Evolutionary conservation across 116 monocot genomes (phyloP), one percentile per base, ranked within the genome.

Genomic region (Phalaenopsis hybrid): DNA sequence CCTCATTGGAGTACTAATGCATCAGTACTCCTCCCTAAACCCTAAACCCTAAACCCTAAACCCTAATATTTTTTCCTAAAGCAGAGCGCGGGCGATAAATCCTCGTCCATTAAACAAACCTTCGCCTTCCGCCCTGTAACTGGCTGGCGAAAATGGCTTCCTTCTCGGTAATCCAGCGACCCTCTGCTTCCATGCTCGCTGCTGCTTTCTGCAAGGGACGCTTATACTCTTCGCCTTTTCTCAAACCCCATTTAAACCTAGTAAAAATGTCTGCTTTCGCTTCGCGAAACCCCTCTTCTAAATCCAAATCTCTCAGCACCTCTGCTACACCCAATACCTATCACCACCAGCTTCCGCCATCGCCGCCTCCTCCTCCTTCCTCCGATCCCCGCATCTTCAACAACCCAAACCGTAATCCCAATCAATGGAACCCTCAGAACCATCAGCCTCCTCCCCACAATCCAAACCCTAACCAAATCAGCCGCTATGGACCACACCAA

Each of bases 151-250:
- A 77, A 33, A 81, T 89, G 82, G 6, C 69, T 55, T 83, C 84
- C n/a, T 81, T 85, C 51, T 77, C 76, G 79, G 84, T 79, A 25
- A 57, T 90, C 45, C 86, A 86, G 23, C 82, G 92, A 20, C 44
- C 80, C 21, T 81, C 76, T 3, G 72, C 81, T 80, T 87, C 88
- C 83, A 81, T 88, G 81, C 68, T 85, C 78, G 68, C 85, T 55
- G 69, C 81, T 63, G 23, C 68, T 13, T 73, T 84, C 83, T 23
- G 44, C 82, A 87, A 82, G 83, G 79, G 82, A 45, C 86, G 83
- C 46, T 33, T 78, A 57, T 7, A 52, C 69, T 44, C 67, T 37
- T 34, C 48, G 2, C 75, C n/a, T 46, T 63, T 77, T 43, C 57
- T 75, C 78, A 76, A 81, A 41, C 82, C 59, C 59, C 77, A 73